Conservation (phyloP, 78 protist genomes). For the Dictyostelium firmibasis region DNA sequence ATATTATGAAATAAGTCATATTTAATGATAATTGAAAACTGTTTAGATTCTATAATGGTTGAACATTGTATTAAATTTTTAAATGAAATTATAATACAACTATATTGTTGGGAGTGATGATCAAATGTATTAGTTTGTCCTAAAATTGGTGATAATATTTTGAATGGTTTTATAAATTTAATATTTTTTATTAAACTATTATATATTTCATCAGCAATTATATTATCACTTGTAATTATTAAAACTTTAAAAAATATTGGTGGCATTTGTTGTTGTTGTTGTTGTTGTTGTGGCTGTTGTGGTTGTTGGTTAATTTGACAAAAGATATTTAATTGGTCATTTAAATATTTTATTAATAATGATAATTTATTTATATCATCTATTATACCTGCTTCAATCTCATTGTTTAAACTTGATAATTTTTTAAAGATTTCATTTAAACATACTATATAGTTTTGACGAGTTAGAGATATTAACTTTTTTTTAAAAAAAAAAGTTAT, state of each 20-base stretch:
- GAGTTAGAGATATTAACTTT: neutral
- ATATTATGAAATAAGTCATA: neutral
- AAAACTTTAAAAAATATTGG: neutral
- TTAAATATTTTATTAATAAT: neutral
- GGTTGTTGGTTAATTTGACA: neutral
- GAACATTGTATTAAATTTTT: neutral
- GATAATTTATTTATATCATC: neutral
- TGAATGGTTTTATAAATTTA: neutral
- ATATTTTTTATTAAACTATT: neutral
- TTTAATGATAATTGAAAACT: slow-evolving; percentile 26
- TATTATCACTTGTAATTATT: neutral
- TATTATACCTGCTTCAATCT: neutral
- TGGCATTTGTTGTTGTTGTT: neutral
- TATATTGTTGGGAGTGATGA: neutral
- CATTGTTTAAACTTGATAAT: neutral
- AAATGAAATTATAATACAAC: slow-evolving; percentile 15
- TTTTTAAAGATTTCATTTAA: neutral
- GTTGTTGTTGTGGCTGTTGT: neutral
- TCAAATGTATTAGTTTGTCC: neutral
- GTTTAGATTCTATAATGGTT: neutral
- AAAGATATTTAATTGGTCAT: neutral
- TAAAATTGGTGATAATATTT: neutral
- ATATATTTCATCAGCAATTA: neutral
- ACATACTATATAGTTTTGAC: neutral
- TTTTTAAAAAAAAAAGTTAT: neutral